Conservation (phyloP, 768 basidiomycete genomes). For the Collybia nuda region DNA sequence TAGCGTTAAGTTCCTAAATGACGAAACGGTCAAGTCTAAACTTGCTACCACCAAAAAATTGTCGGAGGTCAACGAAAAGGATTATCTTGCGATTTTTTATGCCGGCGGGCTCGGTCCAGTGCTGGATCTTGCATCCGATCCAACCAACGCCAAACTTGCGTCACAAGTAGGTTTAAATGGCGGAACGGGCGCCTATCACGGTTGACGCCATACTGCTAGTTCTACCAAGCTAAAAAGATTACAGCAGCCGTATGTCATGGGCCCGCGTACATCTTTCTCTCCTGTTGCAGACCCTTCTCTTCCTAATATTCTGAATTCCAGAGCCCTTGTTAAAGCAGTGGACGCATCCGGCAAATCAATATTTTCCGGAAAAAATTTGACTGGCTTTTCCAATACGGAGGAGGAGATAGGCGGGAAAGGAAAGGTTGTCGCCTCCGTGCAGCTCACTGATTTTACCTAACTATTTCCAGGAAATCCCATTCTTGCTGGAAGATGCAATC, state of each 20-base stretch:
- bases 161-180: constrained; percentile 40
- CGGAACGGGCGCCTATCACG: not conserved
- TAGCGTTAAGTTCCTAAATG: constrained; percentile 56
- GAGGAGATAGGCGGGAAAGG: constrained; percentile 49
- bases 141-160: constrained; percentile 54
- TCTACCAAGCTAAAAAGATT: constrained; percentile 67
- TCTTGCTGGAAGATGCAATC: constrained; percentile 70
- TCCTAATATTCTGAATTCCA: constrained; percentile 11
- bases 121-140: constrained; percentile 64
- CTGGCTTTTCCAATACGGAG: constrained; percentile 74
- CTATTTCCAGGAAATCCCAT: constrained; percentile 53
- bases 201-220: constrained; percentile 34
- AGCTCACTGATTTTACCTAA: not conserved
- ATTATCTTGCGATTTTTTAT: constrained; percentile 78
- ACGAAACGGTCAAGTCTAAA: constrained; percentile 51
- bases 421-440: constrained; percentile 33
- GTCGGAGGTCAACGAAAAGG: constrained; percentile 51
- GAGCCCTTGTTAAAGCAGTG: constrained; percentile 59
- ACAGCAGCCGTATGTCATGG: constrained; percentile 81
- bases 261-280: constrained; percentile 49
- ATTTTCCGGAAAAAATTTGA: constrained; percentile 54
- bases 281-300: not conserved
- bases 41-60: constrained; percentile 60
- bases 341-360: constrained; percentile 62
- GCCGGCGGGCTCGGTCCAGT: constrained; percentile 81